Evolutionary conservation across 1,284 basidiomycete species (phyloP), one percentile per base, ranked within the genome.

Genomic region (Leccinum insolens): DNA sequence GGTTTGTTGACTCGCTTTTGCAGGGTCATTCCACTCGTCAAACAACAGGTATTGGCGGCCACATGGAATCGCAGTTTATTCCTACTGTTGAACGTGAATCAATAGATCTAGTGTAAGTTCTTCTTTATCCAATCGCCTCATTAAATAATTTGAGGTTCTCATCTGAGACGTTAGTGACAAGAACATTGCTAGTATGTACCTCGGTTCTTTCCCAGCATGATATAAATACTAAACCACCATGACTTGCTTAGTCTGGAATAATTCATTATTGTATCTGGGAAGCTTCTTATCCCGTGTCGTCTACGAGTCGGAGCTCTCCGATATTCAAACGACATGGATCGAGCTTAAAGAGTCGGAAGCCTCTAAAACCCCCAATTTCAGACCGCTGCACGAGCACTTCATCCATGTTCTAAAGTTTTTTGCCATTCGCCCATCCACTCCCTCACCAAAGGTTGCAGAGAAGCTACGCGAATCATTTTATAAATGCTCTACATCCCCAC

Each of bases 81-180:
- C 95, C 95, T 1, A 99, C 96, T 0, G 96, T 99, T 2, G 96
- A 99, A 79, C 88, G 96, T 69, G 96, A 99, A 80, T 94, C 93
- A 0, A 91, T 98, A 68, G 96, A 98, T 80, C 80, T 95, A 9
- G 89, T 93, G 88, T 93, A 77, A 79, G 88, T 79, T 20, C 9
- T 49, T 49, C 46, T 52, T 20, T 20, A 7, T 6, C 17, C 3
- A 4, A 25, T 8, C 2, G 11, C 14, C 20, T 3, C 8, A 1
- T 0, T 28, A 28, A 22, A 22, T 22, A 22, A 22, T 4, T 37
- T 0, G 12, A 46, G 6, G 1, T 65, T 7, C 65, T 68, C 20
- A 65, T 22, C 1, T 9, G n/a, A 22, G 28, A 63, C 12, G 0
- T 5, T 63, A 92, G 90, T 72, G 91, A 94, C 77, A 87, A 87